Percentiles rank a stretch among this genome's conserved stretches.
Conservation (phyloP, 192 early-diverging fungal genomes). For the Helicostylum pulchrum region DNA sequence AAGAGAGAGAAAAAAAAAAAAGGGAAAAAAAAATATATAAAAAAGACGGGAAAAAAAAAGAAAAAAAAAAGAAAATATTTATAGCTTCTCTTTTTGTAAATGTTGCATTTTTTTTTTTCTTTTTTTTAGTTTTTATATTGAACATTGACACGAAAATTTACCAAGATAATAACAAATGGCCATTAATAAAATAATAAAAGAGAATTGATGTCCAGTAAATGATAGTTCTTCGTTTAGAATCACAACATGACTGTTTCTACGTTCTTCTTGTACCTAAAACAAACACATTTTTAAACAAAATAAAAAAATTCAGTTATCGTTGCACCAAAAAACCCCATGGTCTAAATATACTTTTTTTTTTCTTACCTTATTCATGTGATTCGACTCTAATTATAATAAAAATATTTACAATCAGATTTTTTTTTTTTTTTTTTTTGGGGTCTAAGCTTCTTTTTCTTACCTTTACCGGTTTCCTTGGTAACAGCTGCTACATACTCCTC, state of each 20-base stretch:
- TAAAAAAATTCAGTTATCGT: background rate
- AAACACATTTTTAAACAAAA: too few species aligned
- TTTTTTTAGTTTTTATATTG: slow-evolving; percentile 4
- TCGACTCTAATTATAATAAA: too few species aligned
- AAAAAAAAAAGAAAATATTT: slow-evolving; percentile 1
- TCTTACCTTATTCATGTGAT: too few species aligned
- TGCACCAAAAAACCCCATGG: background rate
- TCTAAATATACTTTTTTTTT: too few species aligned
- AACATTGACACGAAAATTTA: slow-evolving; percentile 35
- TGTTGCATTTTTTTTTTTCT: background rate
- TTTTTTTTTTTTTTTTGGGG: too few species aligned
- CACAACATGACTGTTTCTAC: slow-evolving; percentile 15
- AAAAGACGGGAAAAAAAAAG: background rate
- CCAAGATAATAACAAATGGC: slow-evolving; percentile 37
- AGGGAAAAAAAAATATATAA: background rate
- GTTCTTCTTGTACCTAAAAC: background rate
- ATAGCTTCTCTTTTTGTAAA: background rate
- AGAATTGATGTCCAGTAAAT: slow-evolving; percentile 35
- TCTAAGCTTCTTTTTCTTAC: too few species aligned
- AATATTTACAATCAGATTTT: too few species aligned
- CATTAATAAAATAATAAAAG: slow-evolving; percentile 33
- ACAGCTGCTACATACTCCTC: too few species aligned
- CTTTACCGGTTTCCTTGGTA: too few species aligned
- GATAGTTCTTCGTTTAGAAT: slow-evolving; percentile 35
- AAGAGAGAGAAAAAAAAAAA: background rate